These are phyloP conservation scores for Drechslerella dactyloides DNA, from an alignment of 2,329 filamentous ascomycete genomes.

Conservation along the genomic window DNA sequence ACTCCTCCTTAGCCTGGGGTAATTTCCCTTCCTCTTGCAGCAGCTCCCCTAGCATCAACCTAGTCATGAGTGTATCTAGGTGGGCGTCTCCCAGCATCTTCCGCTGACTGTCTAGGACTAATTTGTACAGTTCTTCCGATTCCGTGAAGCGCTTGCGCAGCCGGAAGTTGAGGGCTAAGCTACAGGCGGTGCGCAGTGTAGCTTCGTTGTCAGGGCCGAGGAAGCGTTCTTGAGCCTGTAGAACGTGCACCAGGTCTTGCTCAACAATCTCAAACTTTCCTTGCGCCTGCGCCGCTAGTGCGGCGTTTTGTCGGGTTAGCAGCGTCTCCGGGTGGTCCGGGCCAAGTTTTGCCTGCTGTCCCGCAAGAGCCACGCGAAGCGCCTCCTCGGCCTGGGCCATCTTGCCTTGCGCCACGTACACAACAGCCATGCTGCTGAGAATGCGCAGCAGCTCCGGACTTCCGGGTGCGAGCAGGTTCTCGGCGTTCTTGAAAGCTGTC, in stretches of 20 bases:
- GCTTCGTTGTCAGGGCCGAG: slow-evolving; percentile 8
- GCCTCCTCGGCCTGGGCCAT: slow-evolving; percentile 12
- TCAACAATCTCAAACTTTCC: slow-evolving; percentile 6
- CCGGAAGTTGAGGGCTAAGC: slow-evolving; percentile 11
- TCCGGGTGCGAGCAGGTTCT: slow-evolving; percentile 2
- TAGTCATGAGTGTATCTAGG: slow-evolving; percentile 10
- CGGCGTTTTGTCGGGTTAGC: slow-evolving; percentile 5
- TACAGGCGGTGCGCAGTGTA: slow-evolving; percentile 10
- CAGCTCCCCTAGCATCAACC: slow-evolving; percentile 9
- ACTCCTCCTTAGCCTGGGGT: slow-evolving; percentile 11
- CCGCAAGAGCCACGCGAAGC: slow-evolving; percentile 9
- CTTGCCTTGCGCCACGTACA: slow-evolving; percentile 6
- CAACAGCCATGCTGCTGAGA: slow-evolving; percentile 7
- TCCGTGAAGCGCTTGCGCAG: not conserved
- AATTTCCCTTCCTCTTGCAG: slow-evolving; percentile 3
- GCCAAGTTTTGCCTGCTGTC: slow-evolving; percentile 7
- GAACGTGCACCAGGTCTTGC: slow-evolving; percentile 8
- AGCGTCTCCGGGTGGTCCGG: slow-evolving; percentile 15
- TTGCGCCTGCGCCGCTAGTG: slow-evolving; percentile 8
- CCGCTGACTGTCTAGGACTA: not conserved
- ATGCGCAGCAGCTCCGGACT: slow-evolving; percentile 19
- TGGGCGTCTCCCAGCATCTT: not conserved
- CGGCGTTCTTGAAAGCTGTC: not conserved
- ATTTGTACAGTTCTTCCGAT: slow-evolving; percentile 7
- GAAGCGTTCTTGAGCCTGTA: slow-evolving; percentile 1